Percentiles rank a stretch among this genome's conserved stretches.
Evolutionary conservation across 75 land plant genomes (phyloP).

Genomic region (Larix kaempferi): DNA sequence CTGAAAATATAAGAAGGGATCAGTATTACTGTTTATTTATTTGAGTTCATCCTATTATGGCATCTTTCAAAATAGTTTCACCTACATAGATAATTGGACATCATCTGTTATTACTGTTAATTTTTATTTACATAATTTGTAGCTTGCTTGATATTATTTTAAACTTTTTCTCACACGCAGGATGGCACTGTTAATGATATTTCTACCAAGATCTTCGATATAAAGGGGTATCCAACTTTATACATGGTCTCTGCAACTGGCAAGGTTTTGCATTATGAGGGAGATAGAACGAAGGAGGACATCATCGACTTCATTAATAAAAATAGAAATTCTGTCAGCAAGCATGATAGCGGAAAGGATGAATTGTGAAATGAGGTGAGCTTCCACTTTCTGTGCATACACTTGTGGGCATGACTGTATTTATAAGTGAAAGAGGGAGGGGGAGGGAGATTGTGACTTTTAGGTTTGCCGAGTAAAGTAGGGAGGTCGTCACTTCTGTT

Average conservation of each 20-base stretch:
- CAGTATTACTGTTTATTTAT: not conserved
- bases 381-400: too few species aligned
- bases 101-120: not conserved
- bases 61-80: not conserved
- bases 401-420: too few species aligned
- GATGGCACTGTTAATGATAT: constrained; percentile 90
- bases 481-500: too few species aligned
- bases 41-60: constrained; percentile 1
- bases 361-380: too few species aligned
- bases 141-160: not conserved
- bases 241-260: constrained; percentile 69
- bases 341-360: too few species aligned
- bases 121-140: constrained; percentile 1
- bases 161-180: constrained; percentile 26
- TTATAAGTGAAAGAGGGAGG: too few species aligned
- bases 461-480: too few species aligned
- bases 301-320: constrained; percentile 65
- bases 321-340: constrained; percentile 25
- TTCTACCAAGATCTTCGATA: constrained; percentile 42
- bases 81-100: not conserved
- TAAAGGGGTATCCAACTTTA: constrained; percentile 79
- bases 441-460: too few species aligned
- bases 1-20: not conserved
- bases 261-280: constrained; percentile 53
- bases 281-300: constrained; percentile 66